A percentile compares a stretch with the other conserved stretches of the same genome.
These are phyloP conservation scores for Fusarium torulosum DNA, from an alignment of 2,329 filamentous ascomycete species.

Conservation along the genomic window DNA sequence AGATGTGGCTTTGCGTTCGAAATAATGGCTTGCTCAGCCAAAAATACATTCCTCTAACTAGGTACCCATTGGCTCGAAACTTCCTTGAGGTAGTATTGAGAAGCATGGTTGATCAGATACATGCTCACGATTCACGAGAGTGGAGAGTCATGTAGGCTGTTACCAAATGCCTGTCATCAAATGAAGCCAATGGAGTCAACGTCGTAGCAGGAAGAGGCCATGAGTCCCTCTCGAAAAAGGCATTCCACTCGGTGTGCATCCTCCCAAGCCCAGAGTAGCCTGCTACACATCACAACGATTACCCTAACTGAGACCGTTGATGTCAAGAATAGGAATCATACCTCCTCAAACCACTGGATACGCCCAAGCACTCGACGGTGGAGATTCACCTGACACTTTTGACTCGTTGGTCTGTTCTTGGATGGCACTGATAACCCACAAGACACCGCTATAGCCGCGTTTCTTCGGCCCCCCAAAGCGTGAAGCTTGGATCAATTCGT, in stretches of 20 bases:
- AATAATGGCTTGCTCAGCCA: constrained; percentile 1
- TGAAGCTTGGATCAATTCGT: constrained; percentile 13
- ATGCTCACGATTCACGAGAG: constrained; percentile 22
- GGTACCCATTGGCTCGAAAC: no score
- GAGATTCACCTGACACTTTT: not conserved
- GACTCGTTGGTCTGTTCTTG: not conserved
- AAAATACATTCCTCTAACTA: no score
- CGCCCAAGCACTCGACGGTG: not conserved
- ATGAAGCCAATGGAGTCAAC: not conserved
- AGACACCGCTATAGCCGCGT: constrained; percentile 5
- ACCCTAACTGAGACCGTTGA: not conserved
- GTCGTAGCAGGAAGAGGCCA: no score
- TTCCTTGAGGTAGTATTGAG: no score
- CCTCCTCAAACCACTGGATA: not conserved
- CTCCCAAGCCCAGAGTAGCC: not conserved
- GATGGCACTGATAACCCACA: not conserved
- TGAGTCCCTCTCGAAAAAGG: no score
- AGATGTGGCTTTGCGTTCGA: not conserved
- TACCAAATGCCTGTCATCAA: constrained; percentile 3
- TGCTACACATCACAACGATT: not conserved
- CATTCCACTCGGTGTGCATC: no score
- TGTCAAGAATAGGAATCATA: not conserved
- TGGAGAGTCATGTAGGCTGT: constrained; percentile 12
- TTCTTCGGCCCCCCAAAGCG: not conserved
- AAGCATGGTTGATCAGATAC: not conserved